Conservation (phyloP, 352 stramenopile genomes). For the Globisporangium okanoganense region DNA sequence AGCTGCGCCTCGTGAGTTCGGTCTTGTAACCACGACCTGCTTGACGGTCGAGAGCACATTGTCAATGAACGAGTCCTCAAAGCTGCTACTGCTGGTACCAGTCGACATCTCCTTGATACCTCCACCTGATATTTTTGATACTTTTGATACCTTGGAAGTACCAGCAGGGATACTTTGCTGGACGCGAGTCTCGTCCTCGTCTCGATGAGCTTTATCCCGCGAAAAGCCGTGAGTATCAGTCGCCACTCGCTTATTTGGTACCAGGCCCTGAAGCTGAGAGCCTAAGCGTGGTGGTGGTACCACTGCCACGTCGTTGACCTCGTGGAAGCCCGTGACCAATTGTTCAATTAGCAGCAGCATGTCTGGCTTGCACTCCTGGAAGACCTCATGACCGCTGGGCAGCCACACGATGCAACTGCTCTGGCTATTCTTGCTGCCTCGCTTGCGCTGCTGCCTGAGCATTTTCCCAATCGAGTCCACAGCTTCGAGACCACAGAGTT, state of each 20-base stretch:
- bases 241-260: background rate
- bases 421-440: constrained; percentile 6
- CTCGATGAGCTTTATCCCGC: background rate
- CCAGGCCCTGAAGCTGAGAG: background rate
- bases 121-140: background rate
- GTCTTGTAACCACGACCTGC: constrained; percentile 22
- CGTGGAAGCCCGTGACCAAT: constrained; percentile 92
- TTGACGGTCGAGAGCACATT: constrained; percentile 72
- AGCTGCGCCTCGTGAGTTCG: constrained; percentile 4
- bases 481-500: constrained; percentile 39
- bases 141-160: background rate
- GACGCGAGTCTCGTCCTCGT: background rate
- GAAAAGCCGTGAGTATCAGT: background rate
- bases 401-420: constrained; percentile 77
- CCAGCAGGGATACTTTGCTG: background rate
- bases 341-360: constrained; percentile 90
- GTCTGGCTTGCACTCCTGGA: constrained; percentile 91
- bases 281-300: background rate
- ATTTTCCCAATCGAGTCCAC: constrained; percentile 84
- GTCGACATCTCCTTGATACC: background rate
- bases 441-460: constrained; percentile 25
- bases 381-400: constrained; percentile 90
- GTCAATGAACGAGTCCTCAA: constrained; percentile 89
- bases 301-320: constrained; percentile 66
- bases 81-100: constrained; percentile 23